Base-by-base conservation (phyloP, 345 rosid genomes). In the Murraya paniculata region DNA sequence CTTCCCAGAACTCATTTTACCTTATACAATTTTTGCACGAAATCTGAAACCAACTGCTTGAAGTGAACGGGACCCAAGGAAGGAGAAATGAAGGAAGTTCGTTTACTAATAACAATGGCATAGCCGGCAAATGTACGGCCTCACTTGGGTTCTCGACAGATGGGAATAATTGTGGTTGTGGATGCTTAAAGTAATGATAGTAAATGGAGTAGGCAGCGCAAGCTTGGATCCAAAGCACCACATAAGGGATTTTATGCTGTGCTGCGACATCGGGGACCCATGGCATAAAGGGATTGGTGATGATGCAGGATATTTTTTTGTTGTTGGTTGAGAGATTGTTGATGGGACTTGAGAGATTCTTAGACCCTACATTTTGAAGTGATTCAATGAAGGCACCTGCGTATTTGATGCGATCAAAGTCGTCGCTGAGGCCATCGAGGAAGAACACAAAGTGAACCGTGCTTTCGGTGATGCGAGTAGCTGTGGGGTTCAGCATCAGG, bases 151-250 rank as follows among this genome's bases (percentile, higher is more conserved):
- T 75, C 10, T 82, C 78, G 6, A 84, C 64, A 7, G 81, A 39
- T 0, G 87, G 86, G 81, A 89, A 89, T 60, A 71, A 27, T 24
- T 82, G 30, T 0, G 80, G 76, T 24, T 82, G 30, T 0, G 80
- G 76, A 45, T 75, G 33, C 81, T 62, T 86, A 56, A 58, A 83
- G 50, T 73, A 89, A 74, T 86, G 88, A 60, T 86, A 89, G 68
- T 89, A 91, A 59, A 86, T 68, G 24, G 83, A 79, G 82, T 24
- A 87, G 57, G 80, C 84, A 14, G 85, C 75, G 68, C 82, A 84
- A 72, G 96, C 83, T 80, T 90, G 87, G 45, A 87, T 86, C 96
- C 94, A 91, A 2, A 89, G 89, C 45, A 86, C 56, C 8, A 88
- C 88, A 68, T 85, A 84, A 55, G 92, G 90, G 64, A 90, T 86